Evolutionary conservation across 352 stramenopile genomes (phyloP), one percentile per base, ranked within the genome.

Genomic region (Pythium brachiatum): DNA sequence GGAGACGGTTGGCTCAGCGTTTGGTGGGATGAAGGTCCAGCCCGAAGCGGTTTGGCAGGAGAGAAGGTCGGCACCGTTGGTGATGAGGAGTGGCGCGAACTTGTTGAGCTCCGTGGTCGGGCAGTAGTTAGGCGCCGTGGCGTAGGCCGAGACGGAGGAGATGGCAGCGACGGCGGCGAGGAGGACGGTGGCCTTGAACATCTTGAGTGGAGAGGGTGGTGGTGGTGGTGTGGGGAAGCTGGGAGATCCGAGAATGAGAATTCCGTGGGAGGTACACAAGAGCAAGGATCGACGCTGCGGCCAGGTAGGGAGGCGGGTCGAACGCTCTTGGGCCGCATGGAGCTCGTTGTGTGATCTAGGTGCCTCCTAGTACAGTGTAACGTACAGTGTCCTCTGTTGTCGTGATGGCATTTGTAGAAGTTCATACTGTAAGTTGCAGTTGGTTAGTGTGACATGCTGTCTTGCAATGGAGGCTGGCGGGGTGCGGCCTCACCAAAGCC

Each of bases 21-120:
- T 4, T 8, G 64, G 68, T 9, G 68, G 68, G 34, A 75, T 46
- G 53, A 75, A 59, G 29, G 55, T 8, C 59, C 60, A 75, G 20
- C 43, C 38, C 13, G 68, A 73, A 11, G 50, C 60, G n/a, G n/a
- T 21, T 57, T 76, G 53, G 43, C 71, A 78, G 41, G 53, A 8
- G 20, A 23, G 12, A 18, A 71, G 18, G 53, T 71, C 54, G 23
- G 13, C n/a, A 21, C 27, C 36, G 52, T 62, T 60, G 23, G 32
- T 43, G 18, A 46, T 23, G 20, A 58, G 50, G 21, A 71, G 32
- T n/a, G 51, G 50, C 20, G 53, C 53, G 32, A 71, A 38, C 57
- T 62, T 63, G 57, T 32, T 18, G 44, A 57, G 34, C 46, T 71
- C 57, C 7, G 32, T 39, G 43, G 32, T 23, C 31, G 47, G 44